Evolutionary conservation across 306 rosid genomes (phyloP).

Genomic region (Heteromeles arbutifolia): DNA sequence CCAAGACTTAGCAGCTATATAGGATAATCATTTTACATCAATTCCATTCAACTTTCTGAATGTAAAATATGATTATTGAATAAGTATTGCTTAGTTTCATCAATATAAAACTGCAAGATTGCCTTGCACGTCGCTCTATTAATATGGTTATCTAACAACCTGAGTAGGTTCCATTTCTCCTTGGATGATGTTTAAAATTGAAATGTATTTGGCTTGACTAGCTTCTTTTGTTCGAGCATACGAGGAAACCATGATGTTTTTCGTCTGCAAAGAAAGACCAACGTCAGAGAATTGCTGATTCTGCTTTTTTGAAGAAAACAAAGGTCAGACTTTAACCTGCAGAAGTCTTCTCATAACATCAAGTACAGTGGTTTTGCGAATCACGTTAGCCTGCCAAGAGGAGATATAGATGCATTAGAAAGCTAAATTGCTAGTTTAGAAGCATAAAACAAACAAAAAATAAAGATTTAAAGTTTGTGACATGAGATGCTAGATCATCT

Average conservation of each 20-base stretch:
- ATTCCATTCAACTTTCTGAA: background rate
- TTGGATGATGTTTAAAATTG: conserved; percentile 93
- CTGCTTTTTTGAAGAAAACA: background rate
- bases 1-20: background rate
- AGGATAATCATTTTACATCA: background rate
- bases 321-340: conserved; percentile 48
- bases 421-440: conserved; percentile 3
- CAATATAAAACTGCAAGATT: background rate
- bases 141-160: conserved; percentile 33
- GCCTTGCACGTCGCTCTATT: background rate
- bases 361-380: conserved; percentile 95
- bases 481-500: background rate
- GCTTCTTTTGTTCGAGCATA: conserved; percentile 99
- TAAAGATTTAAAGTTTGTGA: background rate
- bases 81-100: background rate
- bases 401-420: conserved; percentile 11
- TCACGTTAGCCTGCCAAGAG: conserved; percentile 75
- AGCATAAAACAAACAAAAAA: background rate
- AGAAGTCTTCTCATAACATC: conserved; percentile 99
- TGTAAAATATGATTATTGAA: background rate
- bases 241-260: conserved; percentile 96
- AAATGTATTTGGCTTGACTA: conserved; percentile 97
- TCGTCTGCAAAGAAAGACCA: conserved; percentile 53
- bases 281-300: conserved; percentile 17
- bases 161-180: conserved; percentile 99